Evolutionary conservation across 2,329 filamentous ascomycete species (phyloP), one percentile per base, ranked within the genome.

Genomic region (Sclerotinia subarctica): DNA sequence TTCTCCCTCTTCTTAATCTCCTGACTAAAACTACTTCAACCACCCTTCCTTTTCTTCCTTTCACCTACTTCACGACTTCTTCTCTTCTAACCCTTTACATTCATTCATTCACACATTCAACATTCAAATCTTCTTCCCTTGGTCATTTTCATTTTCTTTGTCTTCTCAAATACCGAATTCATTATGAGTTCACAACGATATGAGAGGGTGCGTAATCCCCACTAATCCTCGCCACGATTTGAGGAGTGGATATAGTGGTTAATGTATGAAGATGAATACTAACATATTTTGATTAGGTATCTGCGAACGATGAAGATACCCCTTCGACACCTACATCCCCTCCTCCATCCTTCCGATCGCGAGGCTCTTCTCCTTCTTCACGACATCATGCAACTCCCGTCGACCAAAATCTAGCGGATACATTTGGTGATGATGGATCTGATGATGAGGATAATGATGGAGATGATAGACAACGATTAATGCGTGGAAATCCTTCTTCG

Each of bases 311-410:
- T 73, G 83, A 88, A 68, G 82, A 86, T 69, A 74, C 73, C 74
- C 74, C 77, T 76, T 70, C 73, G 72, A 73, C 70, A 60, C 76
- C 72, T 35, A 70, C 70, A 78, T 90, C 88, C 38, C 87, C 88
- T 62, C 88, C 88, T 49, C 94, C 94, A 2, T 97, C 94, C 1
- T 98, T 97, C 80, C 92, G 89, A 78, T 97, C 94, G 58, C 88
- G 91, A 77, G 84, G 90, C 44, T 93, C 93, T 1, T 94, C 91
- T 47, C 85, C 83, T 74, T 78, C 75, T 11, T 82, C 83, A 64
- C 80, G 83, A 70, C 79, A 83, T 69, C 68, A 77, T 24, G n/a
- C 11, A 35, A 38, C 66, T 78, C 73, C 70, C 69, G 90, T 93
- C 70, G 89, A 97, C 75, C 85, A 90, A 70, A 90, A 92, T n/a